Evolutionary conservation across 1,139 yeast genomes (phyloP).

Genomic region (Eremothecium cymbalariae): DNA sequence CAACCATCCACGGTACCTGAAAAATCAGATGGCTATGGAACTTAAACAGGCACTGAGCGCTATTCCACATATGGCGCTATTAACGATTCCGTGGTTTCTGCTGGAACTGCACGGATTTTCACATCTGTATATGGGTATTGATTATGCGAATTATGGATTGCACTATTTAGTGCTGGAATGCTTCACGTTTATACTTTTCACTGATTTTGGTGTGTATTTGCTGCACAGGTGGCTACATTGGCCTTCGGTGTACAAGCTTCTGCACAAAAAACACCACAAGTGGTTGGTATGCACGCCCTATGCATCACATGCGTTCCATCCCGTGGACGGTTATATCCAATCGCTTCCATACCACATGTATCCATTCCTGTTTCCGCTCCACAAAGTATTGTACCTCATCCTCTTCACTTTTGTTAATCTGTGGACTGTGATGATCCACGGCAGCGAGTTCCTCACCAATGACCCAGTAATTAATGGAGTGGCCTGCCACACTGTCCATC

Average conservation of each 20-base stretch:
- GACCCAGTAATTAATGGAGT: slow-evolving; percentile 95
- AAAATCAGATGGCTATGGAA: slow-evolving; percentile 83
- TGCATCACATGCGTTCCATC: slow-evolving; percentile 98
- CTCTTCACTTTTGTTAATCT: slow-evolving; percentile 87
- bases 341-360: slow-evolving; percentile 86
- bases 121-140: slow-evolving; percentile 57
- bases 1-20: slow-evolving; percentile 92
- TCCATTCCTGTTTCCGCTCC: slow-evolving; percentile 87
- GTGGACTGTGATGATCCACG: slow-evolving; percentile 98
- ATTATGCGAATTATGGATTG: slow-evolving; percentile 63
- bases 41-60: slow-evolving; percentile 69
- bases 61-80: slow-evolving; percentile 78
- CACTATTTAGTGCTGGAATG: slow-evolving; percentile 55
- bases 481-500: slow-evolving; percentile 97
- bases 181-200: slow-evolving; percentile 76
- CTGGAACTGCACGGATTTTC: slow-evolving; percentile 80
- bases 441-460: slow-evolving; percentile 88
- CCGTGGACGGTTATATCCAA: slow-evolving; percentile 91
- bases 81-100: slow-evolving; percentile 86
- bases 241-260: slow-evolving; percentile 73
- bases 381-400: slow-evolving; percentile 71
- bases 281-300: slow-evolving; percentile 98
- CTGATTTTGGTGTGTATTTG: slow-evolving; percentile 86
- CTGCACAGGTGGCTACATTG: slow-evolving; percentile 90
- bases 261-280: slow-evolving; percentile 98